A percentile compares a stretch with the other conserved stretches of the same genome.
Evolutionary conservation across 176 grass and related monocot genomes (phyloP).

Genomic region (Hordeum marinum): DNA sequence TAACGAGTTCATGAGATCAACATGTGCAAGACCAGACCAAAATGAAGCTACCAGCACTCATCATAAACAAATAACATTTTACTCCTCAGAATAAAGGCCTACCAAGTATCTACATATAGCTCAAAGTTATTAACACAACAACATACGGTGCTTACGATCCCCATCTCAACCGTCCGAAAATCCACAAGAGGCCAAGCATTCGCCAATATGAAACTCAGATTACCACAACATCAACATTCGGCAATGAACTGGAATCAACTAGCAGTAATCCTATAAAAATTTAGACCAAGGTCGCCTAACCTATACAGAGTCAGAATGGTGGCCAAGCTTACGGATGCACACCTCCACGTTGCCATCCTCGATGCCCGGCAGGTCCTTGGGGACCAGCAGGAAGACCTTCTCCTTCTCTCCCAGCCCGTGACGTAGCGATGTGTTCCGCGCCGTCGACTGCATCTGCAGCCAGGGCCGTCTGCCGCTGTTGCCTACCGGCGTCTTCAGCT

Average conservation of each 20-base stretch:
- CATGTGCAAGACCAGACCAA: neutral
- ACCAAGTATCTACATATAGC: neutral
- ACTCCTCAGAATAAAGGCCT: neutral
- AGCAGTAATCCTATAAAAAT: neutral
- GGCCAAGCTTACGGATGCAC: neutral
- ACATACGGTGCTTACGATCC: neutral
- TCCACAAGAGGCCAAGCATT: neutral
- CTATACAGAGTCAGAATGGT: neutral
- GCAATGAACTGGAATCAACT: neutral
- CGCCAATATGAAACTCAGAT: neutral
- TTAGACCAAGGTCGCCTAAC: neutral
- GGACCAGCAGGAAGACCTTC: neutral
- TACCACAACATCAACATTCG: neutral
- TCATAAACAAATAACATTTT: neutral
- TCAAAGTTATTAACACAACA: neutral
- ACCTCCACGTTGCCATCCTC: neutral
- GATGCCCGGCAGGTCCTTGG: neutral
- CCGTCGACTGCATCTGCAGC: neutral
- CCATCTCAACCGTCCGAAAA: neutral
- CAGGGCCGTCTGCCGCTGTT: neutral
- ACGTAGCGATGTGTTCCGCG: neutral
- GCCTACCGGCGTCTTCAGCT: neutral
- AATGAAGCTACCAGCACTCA: neutral
- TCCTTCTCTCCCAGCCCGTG: neutral
- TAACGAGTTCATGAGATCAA: neutral